Evolutionary conservation across 164 flowering plant species (phyloP), one percentile per base, ranked within the genome.

Genomic region (Saururus chinensis): DNA sequence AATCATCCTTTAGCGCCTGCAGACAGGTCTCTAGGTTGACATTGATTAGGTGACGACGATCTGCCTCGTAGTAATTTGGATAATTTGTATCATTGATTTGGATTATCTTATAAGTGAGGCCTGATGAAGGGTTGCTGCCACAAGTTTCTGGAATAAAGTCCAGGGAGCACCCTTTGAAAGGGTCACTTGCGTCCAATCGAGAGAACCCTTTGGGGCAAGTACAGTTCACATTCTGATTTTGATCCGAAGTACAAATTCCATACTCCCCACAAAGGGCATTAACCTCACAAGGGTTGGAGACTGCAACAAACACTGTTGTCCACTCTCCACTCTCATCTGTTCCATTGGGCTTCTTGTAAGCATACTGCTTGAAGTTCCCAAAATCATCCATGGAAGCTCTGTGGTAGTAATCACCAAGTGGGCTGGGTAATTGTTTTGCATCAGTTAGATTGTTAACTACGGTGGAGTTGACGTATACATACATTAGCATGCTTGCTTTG

Each of bases 331-430:
- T n/a, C 13, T 19, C 51, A 24, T 17, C 25, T 42, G 66, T 7
- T 26, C 64, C 60, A 22, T 68, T 73, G 25, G 13, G 19, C 62
- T 66, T 68, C 4, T 19, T 37, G 53, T 56, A 60, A 53, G 40
- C 58, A 57, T 61, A 65, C 42, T 71, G 77, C 53, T 60, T 66
- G 63, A 74, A 71, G 57, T 64, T 68, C 1, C 77, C 74, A 41
- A 25, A 14, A 55, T 66, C 67, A 25, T 68, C 70, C 8, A 71
- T 21, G 0, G 63, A 62, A 56, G 72, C 77, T 19, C 70, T 48
- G 53, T 71, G 70, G 51, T 66, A 75, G 59, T 68, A 75, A 37
- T 71, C 78, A n/a, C 51, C 66, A 22, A 57, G 14, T 19, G 78
- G 73, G 26, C 16, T 53, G 0, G 68, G 51, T 9, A 66, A 23